Conservation (phyloP, 192 early-diverging fungal species). For the Entomortierella beljakovae region DNA sequence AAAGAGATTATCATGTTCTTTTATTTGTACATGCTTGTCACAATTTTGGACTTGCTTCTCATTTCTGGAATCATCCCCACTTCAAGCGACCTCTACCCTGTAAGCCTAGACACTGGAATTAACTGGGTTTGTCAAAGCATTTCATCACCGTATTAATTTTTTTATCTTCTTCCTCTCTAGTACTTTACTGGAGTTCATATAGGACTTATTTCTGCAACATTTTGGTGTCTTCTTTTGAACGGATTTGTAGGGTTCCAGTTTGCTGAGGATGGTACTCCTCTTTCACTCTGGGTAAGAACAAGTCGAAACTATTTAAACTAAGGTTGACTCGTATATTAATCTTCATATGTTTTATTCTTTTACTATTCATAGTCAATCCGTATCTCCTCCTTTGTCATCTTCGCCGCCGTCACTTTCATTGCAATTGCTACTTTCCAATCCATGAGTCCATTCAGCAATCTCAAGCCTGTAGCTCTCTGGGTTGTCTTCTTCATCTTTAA, state of each 20-base stretch:
- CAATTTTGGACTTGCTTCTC: slow-evolving; percentile 80
- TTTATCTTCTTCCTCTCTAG: slow-evolving; percentile 45
- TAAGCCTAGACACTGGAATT: slow-evolving; percentile 35
- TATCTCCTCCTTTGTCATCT: slow-evolving; percentile 77
- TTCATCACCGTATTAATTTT: neutral
- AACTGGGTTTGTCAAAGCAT: neutral
- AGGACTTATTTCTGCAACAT: slow-evolving; percentile 77
- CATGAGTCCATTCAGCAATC: slow-evolving; percentile 63
- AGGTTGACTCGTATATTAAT: neutral
- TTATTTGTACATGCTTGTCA: slow-evolving; percentile 81
- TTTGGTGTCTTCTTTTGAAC: slow-evolving; percentile 87
- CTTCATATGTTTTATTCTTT: neutral
- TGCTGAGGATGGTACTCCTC: slow-evolving; percentile 87
- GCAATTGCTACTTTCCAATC: slow-evolving; percentile 75
- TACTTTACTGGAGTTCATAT: slow-evolving; percentile 80
- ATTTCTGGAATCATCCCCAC: slow-evolving; percentile 84
- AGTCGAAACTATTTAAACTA: neutral
- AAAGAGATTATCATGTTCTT: slow-evolving; percentile 95
- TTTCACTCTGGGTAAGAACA: slow-evolving; percentile 85
- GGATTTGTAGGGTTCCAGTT: slow-evolving; percentile 93
- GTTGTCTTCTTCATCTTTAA: slow-evolving; percentile 81
- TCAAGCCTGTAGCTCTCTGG: slow-evolving; percentile 73
- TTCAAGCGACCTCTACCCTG: slow-evolving; percentile 69
- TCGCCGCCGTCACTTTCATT: slow-evolving; percentile 72
- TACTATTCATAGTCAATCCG: slow-evolving; percentile 73